Percentiles rank a stretch among this genome's conserved stretches.
phyloP scores from a whole-genome alignment of 1,284 basidiomycete species.

The Xerocomus nothofagi region DNA sequence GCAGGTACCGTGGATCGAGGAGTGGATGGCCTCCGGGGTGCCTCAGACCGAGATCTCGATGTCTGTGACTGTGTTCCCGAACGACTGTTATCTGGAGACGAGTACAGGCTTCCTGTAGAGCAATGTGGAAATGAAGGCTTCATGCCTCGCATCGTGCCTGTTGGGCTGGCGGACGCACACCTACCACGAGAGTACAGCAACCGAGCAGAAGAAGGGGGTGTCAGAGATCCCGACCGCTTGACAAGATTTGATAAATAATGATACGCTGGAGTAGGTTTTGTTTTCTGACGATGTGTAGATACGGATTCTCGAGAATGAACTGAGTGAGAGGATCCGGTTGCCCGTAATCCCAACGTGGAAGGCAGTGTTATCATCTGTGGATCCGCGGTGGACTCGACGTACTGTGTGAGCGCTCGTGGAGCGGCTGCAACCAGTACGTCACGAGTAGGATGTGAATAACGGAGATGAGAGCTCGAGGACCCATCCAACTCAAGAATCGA shows the following conservation, averaged over 20 bases:
- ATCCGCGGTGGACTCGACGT: slow-evolving; percentile 56
- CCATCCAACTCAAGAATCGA: slow-evolving; percentile 47
- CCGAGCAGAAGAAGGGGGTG: slow-evolving; percentile 34
- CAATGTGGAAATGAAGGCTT: slow-evolving; percentile 12
- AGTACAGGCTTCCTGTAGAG: slow-evolving; percentile 8
- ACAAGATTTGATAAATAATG: slow-evolving; percentile 58
- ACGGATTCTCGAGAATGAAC: slow-evolving; percentile 16
- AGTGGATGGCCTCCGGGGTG: slow-evolving; percentile 35
- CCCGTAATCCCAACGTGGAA: slow-evolving; percentile 66
- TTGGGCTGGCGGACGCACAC: slow-evolving; percentile 26
- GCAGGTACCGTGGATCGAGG: slow-evolving; percentile 49
- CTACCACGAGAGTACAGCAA: slow-evolving; percentile 26
- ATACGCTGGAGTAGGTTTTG: slow-evolving; percentile 48
- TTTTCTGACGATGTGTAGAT: slow-evolving; percentile 2
- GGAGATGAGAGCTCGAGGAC: slow-evolving; percentile 41
- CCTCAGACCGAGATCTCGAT: slow-evolving; percentile 38
- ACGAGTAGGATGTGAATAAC: slow-evolving; percentile 51
- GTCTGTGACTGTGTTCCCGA: slow-evolving; percentile 7
- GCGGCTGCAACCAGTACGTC: slow-evolving; percentile 59
- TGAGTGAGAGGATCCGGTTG: slow-evolving; percentile 40
- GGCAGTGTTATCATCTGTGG: slow-evolving; percentile 58
- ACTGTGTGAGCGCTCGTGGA: slow-evolving; percentile 73
- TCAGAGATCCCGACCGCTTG: slow-evolving; percentile 36
- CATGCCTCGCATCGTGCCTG: slow-evolving; percentile 13
- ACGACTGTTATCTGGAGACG: slow-evolving; percentile 15